Evolutionary conservation across 2,329 filamentous ascomycete species (phyloP).

Genomic region (Xylariaceae sp.): DNA sequence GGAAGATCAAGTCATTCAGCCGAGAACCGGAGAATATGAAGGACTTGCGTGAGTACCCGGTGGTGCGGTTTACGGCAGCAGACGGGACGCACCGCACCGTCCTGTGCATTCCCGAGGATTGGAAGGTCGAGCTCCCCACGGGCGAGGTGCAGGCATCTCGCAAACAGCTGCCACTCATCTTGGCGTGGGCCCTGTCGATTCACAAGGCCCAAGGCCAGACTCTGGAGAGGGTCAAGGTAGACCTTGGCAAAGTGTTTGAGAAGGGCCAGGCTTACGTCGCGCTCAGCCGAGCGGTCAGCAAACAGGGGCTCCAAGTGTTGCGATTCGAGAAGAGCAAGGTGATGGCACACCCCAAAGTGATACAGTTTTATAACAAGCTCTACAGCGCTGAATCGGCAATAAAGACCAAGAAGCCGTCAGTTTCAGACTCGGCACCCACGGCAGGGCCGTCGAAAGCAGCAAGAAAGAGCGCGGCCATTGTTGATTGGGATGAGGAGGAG

Average conservation of each 20-base stretch:
- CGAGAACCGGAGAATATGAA: conserved; percentile 39
- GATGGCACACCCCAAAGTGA: conserved; percentile 85
- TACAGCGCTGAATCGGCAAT: conserved; percentile 61
- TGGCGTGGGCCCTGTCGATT: conserved; percentile 95
- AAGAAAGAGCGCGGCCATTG: conserved; percentile 10
- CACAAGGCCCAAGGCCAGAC: conserved; percentile 98
- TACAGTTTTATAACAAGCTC: conserved; percentile 78
- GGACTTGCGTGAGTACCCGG: conserved; percentile 61
- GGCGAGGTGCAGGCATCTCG: conserved; percentile 90
- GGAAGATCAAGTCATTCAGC: conserved; percentile 51
- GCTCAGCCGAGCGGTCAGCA: conserved; percentile 83
- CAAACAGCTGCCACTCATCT: conserved; percentile 75
- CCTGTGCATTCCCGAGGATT: conserved; percentile 79
- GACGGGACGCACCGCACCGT: conserved; percentile 73
- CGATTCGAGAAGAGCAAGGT: conserved; percentile 87
- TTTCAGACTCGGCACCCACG: conserved; percentile 38
- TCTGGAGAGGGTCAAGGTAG: conserved; percentile 87
- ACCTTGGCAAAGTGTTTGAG: conserved; percentile 87
- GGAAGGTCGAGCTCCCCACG: conserved; percentile 96
- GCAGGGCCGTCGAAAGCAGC: not conserved
- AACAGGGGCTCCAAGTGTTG: conserved; percentile 80
- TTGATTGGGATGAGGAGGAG: conserved; percentile 45
- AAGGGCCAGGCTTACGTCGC: conserved; percentile 98
- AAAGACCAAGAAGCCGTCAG: conserved; percentile 30
- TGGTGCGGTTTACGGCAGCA: conserved; percentile 76